Evolutionary conservation across 805 yeast species (phyloP).

Genomic region (Spathaspora sp.): DNA sequence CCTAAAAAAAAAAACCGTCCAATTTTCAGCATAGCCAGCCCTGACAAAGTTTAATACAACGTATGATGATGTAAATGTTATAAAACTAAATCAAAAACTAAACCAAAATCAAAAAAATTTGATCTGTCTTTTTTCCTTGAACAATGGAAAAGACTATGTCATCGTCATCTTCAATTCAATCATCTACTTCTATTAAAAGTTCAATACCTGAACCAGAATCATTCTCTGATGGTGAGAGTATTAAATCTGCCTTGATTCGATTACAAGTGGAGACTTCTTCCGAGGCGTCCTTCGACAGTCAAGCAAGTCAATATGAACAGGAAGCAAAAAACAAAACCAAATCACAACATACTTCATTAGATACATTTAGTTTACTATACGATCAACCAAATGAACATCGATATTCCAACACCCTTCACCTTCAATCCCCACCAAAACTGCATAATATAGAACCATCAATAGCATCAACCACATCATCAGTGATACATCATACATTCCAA

Average conservation of each 20-base stretch:
- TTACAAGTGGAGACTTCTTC: conserved; percentile 18
- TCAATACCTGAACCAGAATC: not conserved
- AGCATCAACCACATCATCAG: not conserved
- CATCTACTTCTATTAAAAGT: not conserved
- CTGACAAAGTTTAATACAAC: too few species aligned
- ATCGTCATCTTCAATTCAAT: not conserved
- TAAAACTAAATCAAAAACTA: too few species aligned
- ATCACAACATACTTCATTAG: conserved; percentile 16
- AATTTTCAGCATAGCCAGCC: too few species aligned
- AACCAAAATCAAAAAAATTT: too few species aligned
- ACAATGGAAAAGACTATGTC: too few species aligned
- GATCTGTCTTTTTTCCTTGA: too few species aligned
- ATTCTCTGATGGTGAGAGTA: not conserved
- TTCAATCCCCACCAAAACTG: not conserved
- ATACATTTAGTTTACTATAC: conserved; percentile 21
- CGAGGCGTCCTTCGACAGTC: conserved; percentile 14
- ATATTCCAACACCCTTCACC: conserved; percentile 26
- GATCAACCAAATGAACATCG: conserved; percentile 5
- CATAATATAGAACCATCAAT: not conserved
- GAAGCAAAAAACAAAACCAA: conserved; percentile 2
- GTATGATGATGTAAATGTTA: too few species aligned
- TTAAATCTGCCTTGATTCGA: conserved; percentile 5
- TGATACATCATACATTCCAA: conserved; percentile 2
- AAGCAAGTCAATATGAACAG: not conserved
- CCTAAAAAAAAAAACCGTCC: too few species aligned